phyloP scores from a whole-genome alignment of 2,329 filamentous ascomycete genomes.

The Penicillium sp. region DNA sequence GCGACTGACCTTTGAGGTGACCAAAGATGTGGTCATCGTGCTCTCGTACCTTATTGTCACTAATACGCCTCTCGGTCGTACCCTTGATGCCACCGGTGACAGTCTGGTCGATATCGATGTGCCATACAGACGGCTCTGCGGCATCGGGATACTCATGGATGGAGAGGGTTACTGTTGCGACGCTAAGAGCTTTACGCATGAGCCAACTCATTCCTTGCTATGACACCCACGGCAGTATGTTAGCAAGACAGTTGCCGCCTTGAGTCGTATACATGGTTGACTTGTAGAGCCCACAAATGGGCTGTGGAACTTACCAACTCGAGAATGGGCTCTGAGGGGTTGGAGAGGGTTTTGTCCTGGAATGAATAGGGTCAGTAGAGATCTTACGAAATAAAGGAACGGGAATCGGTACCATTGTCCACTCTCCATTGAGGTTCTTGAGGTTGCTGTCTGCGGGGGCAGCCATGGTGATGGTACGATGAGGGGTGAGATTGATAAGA shows the following conservation, averaged over 20 bases:
- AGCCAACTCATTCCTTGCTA: constrained; percentile 63
- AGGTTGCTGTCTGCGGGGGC: constrained; percentile 59
- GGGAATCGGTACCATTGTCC: constrained; percentile 64
- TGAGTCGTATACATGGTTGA: too few relatives aligned
- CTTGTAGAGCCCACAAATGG: too few relatives aligned
- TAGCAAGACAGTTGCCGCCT: too few relatives aligned
- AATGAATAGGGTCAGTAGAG: too few relatives aligned
- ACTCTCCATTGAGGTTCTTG: constrained; percentile 60
- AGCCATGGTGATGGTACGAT: constrained; percentile 52
- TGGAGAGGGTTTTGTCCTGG: constrained; percentile 70
- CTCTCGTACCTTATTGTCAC: constrained; percentile 52
- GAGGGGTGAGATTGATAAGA: too few relatives aligned
- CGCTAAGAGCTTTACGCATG: constrained; percentile 60
- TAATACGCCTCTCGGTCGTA: constrained; percentile 52
- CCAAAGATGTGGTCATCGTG: constrained; percentile 78
- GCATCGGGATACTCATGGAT: constrained; percentile 48
- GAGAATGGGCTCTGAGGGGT: constrained; percentile 60
- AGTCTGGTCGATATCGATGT: constrained; percentile 61
- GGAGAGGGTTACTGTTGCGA: constrained; percentile 60
- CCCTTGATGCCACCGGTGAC: constrained; percentile 62
- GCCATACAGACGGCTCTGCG: constrained; percentile 30
- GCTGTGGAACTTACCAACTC: too few relatives aligned
- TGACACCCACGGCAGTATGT: too few relatives aligned
- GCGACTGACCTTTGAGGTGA: constrained; percentile 52
- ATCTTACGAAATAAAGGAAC: too few relatives aligned